Percentiles rank a stretch among this genome's conserved stretches.
Conservation (phyloP, 139 green algal species). For the Pleodorina starrii region DNA sequence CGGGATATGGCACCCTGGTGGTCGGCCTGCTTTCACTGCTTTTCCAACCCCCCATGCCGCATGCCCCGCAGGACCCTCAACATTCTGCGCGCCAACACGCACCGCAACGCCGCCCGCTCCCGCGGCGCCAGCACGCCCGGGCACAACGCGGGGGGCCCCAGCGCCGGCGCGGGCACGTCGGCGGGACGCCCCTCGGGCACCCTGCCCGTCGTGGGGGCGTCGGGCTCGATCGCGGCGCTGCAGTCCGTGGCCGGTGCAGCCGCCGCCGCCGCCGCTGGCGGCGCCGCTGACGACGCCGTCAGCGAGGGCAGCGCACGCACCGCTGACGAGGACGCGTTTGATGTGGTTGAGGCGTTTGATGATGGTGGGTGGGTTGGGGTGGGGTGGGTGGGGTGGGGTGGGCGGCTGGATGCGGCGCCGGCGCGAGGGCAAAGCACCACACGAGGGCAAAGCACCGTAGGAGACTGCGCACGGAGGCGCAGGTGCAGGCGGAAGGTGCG, state of each 20-base stretch:
- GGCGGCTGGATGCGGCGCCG: neutral
- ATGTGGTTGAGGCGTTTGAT: slow-evolving; percentile 57
- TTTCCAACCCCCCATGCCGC: too few relatives aligned
- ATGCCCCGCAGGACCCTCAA: slow-evolving; percentile 13
- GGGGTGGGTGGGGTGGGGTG: neutral
- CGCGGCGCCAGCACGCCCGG: slow-evolving; percentile 33
- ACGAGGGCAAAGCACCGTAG: too few relatives aligned
- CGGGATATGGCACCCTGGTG: too few relatives aligned
- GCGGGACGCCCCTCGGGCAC: too few relatives aligned
- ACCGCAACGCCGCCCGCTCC: slow-evolving; percentile 6
- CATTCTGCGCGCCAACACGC: slow-evolving; percentile 24
- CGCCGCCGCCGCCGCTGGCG: neutral
- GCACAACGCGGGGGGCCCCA: neutral
- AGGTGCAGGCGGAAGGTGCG: too few relatives aligned
- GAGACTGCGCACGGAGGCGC: too few relatives aligned
- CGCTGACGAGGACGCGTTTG: slow-evolving; percentile 58
- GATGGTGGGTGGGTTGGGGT: slow-evolving; percentile 45
- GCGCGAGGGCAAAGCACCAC: too few relatives aligned
- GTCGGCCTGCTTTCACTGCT: too few relatives aligned
- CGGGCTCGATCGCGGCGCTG: neutral
- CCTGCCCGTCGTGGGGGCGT: neutral
- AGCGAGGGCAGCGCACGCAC: slow-evolving; percentile 44
- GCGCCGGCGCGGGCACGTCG: neutral
- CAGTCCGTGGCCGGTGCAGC: neutral
- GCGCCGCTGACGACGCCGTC: neutral